These are phyloP conservation scores for Colletotrichum noveboracense DNA, from an alignment of 2,329 filamentous ascomycete genomes.

Conservation along the genomic window DNA sequence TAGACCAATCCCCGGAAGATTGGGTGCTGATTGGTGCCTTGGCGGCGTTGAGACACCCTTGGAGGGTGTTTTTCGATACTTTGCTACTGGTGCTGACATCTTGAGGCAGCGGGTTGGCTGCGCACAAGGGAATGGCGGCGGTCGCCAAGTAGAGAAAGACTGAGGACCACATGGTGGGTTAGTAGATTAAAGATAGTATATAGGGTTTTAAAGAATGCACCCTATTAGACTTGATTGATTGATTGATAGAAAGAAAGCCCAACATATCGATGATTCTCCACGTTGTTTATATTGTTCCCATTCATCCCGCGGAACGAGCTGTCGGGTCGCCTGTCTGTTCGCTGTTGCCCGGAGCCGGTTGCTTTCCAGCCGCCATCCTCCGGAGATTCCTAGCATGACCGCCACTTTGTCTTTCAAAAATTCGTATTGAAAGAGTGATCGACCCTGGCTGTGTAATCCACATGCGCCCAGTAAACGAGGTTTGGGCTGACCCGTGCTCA, in stretches of 20 bases:
- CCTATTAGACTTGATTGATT: neutral
- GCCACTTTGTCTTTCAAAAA: neutral
- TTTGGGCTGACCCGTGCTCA: neutral
- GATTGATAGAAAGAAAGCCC: neutral
- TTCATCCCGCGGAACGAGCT: neutral
- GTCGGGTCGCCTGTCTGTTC: neutral
- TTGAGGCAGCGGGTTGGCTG: neutral
- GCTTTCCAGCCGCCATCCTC: neutral
- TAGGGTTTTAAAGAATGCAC: neutral
- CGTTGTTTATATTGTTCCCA: neutral
- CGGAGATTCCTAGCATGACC: neutral
- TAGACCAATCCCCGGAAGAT: slow-evolving; percentile 21
- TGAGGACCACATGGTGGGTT: neutral
- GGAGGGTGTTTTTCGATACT: neutral
- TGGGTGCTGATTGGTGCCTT: slow-evolving; percentile 24
- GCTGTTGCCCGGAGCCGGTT: neutral
- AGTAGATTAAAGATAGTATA: neutral
- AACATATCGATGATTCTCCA: neutral
- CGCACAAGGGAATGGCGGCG: neutral
- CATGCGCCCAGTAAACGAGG: neutral
- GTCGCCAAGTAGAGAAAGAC: neutral
- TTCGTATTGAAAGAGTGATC: neutral
- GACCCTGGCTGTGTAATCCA: neutral
- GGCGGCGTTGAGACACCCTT: slow-evolving; percentile 27
- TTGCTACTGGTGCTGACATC: neutral